Percentiles rank a stretch among this genome's conserved stretches.
Evolutionary conservation across 1,284 basidiomycete genomes (phyloP).

Genomic region (Cutaneotrichosporon cavernicola): DNA sequence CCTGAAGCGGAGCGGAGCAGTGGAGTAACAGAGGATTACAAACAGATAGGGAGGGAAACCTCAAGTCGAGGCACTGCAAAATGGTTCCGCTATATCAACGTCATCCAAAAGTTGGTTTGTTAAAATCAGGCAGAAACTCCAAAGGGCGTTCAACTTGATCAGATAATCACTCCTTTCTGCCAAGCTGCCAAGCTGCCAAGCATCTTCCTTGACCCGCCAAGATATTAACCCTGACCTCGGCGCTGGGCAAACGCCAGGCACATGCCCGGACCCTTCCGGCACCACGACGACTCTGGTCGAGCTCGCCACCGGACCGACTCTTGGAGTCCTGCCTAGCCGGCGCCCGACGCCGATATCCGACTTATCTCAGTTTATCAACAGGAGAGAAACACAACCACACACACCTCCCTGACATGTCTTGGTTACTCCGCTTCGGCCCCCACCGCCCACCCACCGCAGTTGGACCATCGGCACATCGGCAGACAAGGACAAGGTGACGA

Average conservation of each 20-base stretch:
- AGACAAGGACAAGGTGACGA: no score
- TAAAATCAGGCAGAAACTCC: background rate
- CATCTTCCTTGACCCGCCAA: background rate
- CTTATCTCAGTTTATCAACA: background rate
- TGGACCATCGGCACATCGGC: no score
- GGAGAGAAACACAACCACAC: background rate
- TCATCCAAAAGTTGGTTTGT: no score
- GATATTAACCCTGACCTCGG: background rate
- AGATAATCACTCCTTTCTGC: no score
- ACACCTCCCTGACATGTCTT: background rate
- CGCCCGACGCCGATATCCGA: background rate
- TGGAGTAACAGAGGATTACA: no score
- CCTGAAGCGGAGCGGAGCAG: no score
- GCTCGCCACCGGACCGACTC: background rate
- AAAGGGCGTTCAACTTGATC: background rate
- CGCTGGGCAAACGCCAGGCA: slow-evolving; percentile 7
- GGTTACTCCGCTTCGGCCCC: background rate
- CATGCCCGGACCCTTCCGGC: background rate
- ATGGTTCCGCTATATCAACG: no score
- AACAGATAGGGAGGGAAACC: no score
- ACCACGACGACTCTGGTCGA: background rate
- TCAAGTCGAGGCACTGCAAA: no score
- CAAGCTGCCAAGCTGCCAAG: background rate
- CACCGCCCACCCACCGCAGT: no score
- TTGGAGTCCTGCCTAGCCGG: background rate